A percentile compares a stretch with the other conserved stretches of the same genome.
phyloP scores from a whole-genome alignment of 371 early-diverging fungal genomes.

The Mortierella sp. region DNA sequence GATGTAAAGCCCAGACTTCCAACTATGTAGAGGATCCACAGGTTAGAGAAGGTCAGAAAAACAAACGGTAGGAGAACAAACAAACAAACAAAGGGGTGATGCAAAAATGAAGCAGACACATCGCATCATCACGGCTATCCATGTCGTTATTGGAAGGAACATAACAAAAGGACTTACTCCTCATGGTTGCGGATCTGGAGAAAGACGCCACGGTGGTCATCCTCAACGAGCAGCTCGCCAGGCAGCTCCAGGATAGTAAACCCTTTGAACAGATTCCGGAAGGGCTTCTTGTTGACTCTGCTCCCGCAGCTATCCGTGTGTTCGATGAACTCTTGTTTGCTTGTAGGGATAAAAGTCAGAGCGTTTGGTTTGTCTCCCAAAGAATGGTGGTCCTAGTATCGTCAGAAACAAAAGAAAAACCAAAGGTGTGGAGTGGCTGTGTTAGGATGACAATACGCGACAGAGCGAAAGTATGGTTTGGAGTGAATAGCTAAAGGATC shows the following conservation, averaged over 20 bases:
- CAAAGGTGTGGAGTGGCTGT: neutral
- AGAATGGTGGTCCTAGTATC: constrained; percentile 4
- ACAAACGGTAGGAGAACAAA: neutral
- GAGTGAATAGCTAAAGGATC: neutral
- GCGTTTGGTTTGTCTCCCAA: constrained; percentile 6
- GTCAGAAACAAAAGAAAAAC: neutral
- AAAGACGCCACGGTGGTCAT: constrained; percentile 26
- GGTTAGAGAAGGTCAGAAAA: neutral
- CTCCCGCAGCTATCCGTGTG: constrained; percentile 26
- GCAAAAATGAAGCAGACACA: neutral
- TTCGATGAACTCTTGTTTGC: constrained; percentile 33
- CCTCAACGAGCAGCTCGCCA: constrained; percentile 34
- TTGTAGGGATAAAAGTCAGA: constrained; percentile 28
- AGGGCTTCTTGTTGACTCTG: constrained; percentile 32
- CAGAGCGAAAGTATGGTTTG: neutral
- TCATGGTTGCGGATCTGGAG: constrained; percentile 47
- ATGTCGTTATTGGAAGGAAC: neutral
- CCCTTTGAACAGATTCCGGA: constrained; percentile 30
- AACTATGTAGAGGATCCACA: constrained; percentile 10
- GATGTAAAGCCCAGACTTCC: constrained; percentile 48
- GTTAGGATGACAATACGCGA: neutral
- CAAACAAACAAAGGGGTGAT: neutral
- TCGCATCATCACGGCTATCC: neutral
- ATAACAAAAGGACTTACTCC: constrained; percentile 24
- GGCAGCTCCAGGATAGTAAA: constrained; percentile 47